A percentile compares a stretch with the other conserved stretches of the same genome.
These are phyloP conservation scores for Yamadazyma jaroonii DNA, from an alignment of 1,139 yeast species.

Conservation along the genomic window DNA sequence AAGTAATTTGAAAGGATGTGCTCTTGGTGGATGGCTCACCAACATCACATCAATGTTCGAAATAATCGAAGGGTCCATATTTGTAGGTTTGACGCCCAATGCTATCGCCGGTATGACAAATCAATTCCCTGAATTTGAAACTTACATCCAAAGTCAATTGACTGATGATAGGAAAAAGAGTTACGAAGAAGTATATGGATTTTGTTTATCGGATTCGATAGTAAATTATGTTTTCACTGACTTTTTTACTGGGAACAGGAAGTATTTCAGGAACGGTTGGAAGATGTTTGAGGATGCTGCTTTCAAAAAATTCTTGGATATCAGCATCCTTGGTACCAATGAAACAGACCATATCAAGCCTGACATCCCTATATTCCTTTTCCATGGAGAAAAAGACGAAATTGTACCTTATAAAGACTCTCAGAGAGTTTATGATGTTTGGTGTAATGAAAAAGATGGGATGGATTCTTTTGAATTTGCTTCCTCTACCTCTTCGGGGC, in stretches of 20 bases:
- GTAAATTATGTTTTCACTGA: slow-evolving; percentile 11
- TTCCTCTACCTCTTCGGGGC: slow-evolving; percentile 23
- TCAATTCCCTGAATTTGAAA: slow-evolving; percentile 21
- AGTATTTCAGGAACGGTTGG: slow-evolving; percentile 15
- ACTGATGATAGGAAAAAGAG: slow-evolving; percentile 6
- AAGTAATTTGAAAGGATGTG: slow-evolving; percentile 25
- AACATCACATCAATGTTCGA: slow-evolving; percentile 21
- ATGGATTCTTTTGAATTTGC: slow-evolving; percentile 27
- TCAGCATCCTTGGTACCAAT: slow-evolving; percentile 18
- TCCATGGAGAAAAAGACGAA: slow-evolving; percentile 29
- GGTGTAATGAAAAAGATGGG: slow-evolving; percentile 27
- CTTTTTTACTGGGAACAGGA: slow-evolving; percentile 18
- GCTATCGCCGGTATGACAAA: slow-evolving; percentile 26
- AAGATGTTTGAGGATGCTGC: slow-evolving; percentile 9
- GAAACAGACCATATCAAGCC: slow-evolving; percentile 18
- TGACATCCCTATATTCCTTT: slow-evolving; percentile 31
- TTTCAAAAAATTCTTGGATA: slow-evolving; percentile 13
- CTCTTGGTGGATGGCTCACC: slow-evolving; percentile 31
- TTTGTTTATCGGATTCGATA: slow-evolving; percentile 13
- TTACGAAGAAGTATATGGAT: slow-evolving; percentile 12
- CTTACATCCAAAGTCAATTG: slow-evolving; percentile 6
- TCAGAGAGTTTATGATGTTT: slow-evolving; percentile 24
- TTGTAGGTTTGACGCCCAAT: slow-evolving; percentile 25
- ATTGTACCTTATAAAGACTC: slow-evolving; percentile 27
- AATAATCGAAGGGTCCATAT: slow-evolving; percentile 22